Conservation (phyloP, 441 rosid species). For the Eugenia klotzschiana region DNA sequence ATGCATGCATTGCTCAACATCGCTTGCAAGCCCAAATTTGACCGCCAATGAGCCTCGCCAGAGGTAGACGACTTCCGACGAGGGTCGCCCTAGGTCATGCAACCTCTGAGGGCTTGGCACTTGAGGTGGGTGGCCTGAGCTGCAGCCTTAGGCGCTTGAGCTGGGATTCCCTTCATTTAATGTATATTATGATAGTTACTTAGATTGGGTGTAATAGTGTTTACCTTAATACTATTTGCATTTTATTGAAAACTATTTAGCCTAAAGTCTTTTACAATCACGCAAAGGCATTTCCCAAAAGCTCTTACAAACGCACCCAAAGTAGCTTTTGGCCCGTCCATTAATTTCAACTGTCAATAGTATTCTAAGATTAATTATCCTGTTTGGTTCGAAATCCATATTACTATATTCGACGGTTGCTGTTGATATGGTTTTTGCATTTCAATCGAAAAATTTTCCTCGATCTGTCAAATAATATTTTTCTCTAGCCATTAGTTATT, state of each 20-base stretch:
- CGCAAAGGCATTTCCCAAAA: background rate
- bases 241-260: background rate
- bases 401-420: fast-evolving
- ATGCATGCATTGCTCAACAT: background rate
- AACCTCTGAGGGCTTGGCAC: no score
- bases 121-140: no score
- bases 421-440: background rate
- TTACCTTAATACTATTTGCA: background rate
- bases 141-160: background rate
- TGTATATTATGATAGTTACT: background rate
- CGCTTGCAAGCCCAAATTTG: background rate
- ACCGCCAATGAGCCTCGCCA: fast-evolving
- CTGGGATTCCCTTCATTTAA: background rate
- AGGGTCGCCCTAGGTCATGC: no score
- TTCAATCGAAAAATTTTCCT: background rate
- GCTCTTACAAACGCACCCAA: background rate
- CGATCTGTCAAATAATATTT: background rate
- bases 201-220: background rate
- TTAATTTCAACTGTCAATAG: background rate
- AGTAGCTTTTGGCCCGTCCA: background rate
- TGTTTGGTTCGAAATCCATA: background rate
- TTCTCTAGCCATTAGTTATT: background rate
- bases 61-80: no score
- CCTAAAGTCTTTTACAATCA: background rate
- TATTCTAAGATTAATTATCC: background rate